phyloP scores from a whole-genome alignment of 2,329 filamentous ascomycete species.

The Neonectria ditissima region DNA sequence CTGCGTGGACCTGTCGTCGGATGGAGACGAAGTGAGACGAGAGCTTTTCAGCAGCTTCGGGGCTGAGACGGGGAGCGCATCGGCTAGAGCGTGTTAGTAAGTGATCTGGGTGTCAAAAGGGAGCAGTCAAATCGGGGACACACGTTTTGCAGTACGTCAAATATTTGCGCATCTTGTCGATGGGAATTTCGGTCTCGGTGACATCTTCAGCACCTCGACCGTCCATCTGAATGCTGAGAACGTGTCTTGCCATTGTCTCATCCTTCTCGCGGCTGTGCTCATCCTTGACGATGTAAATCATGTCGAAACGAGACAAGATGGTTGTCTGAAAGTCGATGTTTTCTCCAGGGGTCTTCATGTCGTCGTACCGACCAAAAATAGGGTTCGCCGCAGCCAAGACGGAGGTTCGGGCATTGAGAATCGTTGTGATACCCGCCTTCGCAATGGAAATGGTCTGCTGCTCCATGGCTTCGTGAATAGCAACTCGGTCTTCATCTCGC shows the following conservation, averaged over 20 bases:
- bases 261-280: constrained; percentile 92
- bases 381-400: constrained; percentile 97
- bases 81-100: constrained; percentile 68
- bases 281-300: constrained; percentile 99
- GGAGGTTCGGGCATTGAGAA: constrained; percentile 94
- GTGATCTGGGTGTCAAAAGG: not conserved
- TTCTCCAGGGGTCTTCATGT: constrained; percentile 96
- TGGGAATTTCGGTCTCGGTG: constrained; percentile 86
- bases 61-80: constrained; percentile 90
- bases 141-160: constrained; percentile 97
- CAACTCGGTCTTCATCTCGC: constrained; percentile 96
- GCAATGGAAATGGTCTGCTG: constrained; percentile 99
- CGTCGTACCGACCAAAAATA: constrained; percentile 97
- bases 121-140: constrained; percentile 50
- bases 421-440: constrained; percentile 98
- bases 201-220: constrained; percentile 85
- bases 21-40: constrained; percentile 98
- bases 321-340: constrained; percentile 99
- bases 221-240: constrained; percentile 97
- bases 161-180: constrained; percentile 98
- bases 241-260: constrained; percentile 93
- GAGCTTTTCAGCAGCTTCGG: constrained; percentile 93
- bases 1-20: constrained; percentile 90
- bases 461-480: constrained; percentile 99
- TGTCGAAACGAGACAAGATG: constrained; percentile 97